Conservation (phyloP, 257 asterid genomes). For the Anisodus tanguticus region DNA sequence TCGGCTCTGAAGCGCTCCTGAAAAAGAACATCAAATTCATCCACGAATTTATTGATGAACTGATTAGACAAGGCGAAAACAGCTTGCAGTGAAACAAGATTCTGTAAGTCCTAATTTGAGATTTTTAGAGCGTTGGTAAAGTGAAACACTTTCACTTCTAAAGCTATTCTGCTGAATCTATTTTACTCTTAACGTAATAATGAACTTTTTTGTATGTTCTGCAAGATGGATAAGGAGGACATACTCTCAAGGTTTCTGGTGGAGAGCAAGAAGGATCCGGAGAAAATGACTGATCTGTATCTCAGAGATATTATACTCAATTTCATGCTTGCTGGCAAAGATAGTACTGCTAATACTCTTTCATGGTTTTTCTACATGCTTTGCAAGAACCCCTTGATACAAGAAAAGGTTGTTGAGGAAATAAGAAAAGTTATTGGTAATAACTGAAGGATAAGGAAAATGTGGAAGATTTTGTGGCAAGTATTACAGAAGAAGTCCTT, state of each 20-base stretch:
- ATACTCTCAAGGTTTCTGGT: constrained; percentile 66
- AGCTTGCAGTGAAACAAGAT: constrained; percentile 38
- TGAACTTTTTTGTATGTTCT: constrained; percentile 16
- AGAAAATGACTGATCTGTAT: constrained; percentile 57
- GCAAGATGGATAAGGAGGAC: constrained; percentile 66
- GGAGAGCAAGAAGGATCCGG: constrained; percentile 65
- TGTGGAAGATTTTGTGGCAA: constrained; percentile 45
- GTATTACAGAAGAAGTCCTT: constrained; percentile 59
- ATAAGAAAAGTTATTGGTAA: constrained; percentile 29
- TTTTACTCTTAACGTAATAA: neutral
- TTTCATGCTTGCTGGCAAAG: constrained; percentile 73
- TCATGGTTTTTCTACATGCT: constrained; percentile 69
- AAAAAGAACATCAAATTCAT: constrained; percentile 57
- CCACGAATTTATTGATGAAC: constrained; percentile 53
- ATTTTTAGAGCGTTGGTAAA: neutral
- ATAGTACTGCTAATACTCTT: constrained; percentile 68
- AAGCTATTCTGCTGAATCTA: neutral
- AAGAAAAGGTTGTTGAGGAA: constrained; percentile 56
- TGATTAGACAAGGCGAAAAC: constrained; percentile 54
- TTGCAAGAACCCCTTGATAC: constrained; percentile 60
- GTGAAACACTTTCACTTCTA: neutral
- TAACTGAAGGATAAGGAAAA: constrained; percentile 24
- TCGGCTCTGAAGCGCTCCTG: constrained; percentile 61
- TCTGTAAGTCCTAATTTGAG: constrained; percentile 35
- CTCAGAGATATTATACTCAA: constrained; percentile 64